phyloP scores from a whole-genome alignment of 2,329 filamentous ascomycete genomes.

The Fusarium drepaniforme region DNA sequence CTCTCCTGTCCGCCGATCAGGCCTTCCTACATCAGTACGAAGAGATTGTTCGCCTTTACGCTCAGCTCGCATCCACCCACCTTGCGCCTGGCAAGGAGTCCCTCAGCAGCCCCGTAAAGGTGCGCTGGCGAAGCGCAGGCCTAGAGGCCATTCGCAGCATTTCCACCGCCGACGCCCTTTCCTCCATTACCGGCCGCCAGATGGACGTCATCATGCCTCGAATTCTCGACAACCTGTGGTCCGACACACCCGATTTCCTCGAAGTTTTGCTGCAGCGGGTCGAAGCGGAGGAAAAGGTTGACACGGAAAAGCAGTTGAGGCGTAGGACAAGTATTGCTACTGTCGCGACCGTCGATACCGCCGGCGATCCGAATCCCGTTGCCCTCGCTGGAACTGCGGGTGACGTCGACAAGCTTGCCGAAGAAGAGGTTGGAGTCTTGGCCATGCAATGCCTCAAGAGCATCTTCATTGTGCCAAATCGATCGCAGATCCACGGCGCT shows the following conservation, averaged over 20 bases:
- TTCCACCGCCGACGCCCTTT: constrained; percentile 82
- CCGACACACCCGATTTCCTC: constrained; percentile 77
- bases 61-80: constrained; percentile 79
- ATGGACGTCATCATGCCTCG: constrained; percentile 84
- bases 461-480: constrained; percentile 86
- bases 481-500: constrained; percentile 83
- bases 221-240: constrained; percentile 88
- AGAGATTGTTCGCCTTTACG: constrained; percentile 83
- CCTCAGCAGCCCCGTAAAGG: constrained; percentile 77
- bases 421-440: constrained; percentile 87
- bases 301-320: constrained; percentile 71
- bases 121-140: constrained; percentile 82
- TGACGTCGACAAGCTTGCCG: constrained; percentile 89
- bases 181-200: constrained; percentile 80
- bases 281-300: constrained; percentile 75
- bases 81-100: constrained; percentile 63
- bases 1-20: constrained; percentile 87
- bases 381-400: constrained; percentile 84
- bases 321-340: constrained; percentile 85
- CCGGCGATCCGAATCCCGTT: constrained; percentile 72
- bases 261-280: constrained; percentile 75
- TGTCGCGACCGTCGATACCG: constrained; percentile 74
- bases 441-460: constrained; percentile 89
- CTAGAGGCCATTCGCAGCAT: constrained; percentile 85
- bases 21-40: constrained; percentile 86